Conservation (phyloP, 164 flowering plant genomes). For the Taxillus chinensis region DNA sequence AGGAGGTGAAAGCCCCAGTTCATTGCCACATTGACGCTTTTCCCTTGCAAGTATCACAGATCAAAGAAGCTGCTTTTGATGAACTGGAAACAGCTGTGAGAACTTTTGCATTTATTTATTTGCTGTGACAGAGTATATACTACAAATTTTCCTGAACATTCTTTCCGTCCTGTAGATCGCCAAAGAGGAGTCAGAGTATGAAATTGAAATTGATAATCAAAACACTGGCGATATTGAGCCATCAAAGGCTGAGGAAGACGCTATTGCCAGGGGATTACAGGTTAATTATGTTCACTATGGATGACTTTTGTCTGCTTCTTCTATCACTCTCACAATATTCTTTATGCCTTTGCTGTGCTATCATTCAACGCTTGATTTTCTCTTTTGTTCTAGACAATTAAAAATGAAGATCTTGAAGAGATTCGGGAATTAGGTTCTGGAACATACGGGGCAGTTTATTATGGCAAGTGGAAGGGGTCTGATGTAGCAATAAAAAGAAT, state of each 20-base stretch:
- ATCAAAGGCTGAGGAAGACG: slow-evolving; percentile 94
- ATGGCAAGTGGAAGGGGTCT: slow-evolving; percentile 98
- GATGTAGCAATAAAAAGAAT: slow-evolving; percentile 98
- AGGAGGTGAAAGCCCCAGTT: slow-evolving; percentile 44
- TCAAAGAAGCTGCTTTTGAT: slow-evolving; percentile 23
- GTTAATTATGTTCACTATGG: slow-evolving; percentile 19
- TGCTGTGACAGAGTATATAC: background rate
- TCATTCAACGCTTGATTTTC: background rate
- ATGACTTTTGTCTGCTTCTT: background rate
- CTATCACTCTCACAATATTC: background rate
- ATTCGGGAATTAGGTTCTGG: slow-evolving; percentile 89
- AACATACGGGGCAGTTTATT: slow-evolving; percentile 90
- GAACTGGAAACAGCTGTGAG: slow-evolving; percentile 47
- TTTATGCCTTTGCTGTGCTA: background rate
- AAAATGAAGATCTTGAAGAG: slow-evolving; percentile 89
- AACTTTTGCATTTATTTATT: background rate
- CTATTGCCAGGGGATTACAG: slow-evolving; percentile 83
- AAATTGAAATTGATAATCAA: slow-evolving; percentile 46
- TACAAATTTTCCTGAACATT: no score
- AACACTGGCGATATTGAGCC: slow-evolving; percentile 62
- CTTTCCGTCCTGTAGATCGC: slow-evolving; percentile 29
- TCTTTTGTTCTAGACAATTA: slow-evolving; percentile 53
- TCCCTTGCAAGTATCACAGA: slow-evolving; percentile 5
- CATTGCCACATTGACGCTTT: slow-evolving; percentile 22
- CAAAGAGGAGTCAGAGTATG: slow-evolving; percentile 40